Conservation (phyloP, 2,329 filamentous ascomycete species). For the Xylaria hypoxylon region DNA sequence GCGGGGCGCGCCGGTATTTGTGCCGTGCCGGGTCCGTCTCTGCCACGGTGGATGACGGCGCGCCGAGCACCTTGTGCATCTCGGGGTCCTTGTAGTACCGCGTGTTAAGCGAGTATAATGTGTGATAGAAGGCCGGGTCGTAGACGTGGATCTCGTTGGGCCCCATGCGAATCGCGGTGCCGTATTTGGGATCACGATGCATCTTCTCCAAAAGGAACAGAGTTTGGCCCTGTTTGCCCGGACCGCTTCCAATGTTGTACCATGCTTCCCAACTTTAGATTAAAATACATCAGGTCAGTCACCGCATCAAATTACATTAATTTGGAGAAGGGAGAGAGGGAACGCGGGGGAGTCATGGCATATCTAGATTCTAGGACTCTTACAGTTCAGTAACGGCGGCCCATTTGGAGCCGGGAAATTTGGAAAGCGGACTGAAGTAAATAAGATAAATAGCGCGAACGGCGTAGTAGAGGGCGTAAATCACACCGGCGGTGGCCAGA, state of each 20-base stretch:
- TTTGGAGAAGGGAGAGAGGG: neutral
- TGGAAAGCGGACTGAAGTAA: conserved; percentile 13
- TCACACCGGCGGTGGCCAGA: conserved; percentile 5
- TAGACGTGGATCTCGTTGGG: conserved; percentile 13
- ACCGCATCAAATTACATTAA: neutral
- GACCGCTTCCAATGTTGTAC: conserved; percentile 8
- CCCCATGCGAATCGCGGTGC: conserved; percentile 1
- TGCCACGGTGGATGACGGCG: conserved; percentile 6
- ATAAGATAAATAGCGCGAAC: conserved; percentile 10
- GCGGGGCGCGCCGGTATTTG: conserved; percentile 4
- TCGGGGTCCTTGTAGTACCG: conserved; percentile 3
- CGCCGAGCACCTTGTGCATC: conserved; percentile 11
- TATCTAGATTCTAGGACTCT: conserved; percentile 6
- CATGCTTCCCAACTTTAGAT: conserved; percentile 11
- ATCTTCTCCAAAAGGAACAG: conserved; percentile 8
- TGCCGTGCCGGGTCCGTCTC: conserved; percentile 8
- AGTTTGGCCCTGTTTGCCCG: conserved; percentile 6
- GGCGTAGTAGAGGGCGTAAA: conserved; percentile 5
- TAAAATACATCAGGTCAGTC: conserved; percentile 6
- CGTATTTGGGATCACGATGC: conserved; percentile 11
- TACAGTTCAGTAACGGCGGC: conserved; percentile 8
- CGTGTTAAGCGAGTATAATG: conserved; percentile 10
- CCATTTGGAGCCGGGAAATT: conserved; percentile 11
- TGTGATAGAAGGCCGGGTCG: conserved; percentile 2
- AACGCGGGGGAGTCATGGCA: neutral